Evolutionary conservation across 2,329 filamentous ascomycete species (phyloP).

Genomic region (Knufia petricola): DNA sequence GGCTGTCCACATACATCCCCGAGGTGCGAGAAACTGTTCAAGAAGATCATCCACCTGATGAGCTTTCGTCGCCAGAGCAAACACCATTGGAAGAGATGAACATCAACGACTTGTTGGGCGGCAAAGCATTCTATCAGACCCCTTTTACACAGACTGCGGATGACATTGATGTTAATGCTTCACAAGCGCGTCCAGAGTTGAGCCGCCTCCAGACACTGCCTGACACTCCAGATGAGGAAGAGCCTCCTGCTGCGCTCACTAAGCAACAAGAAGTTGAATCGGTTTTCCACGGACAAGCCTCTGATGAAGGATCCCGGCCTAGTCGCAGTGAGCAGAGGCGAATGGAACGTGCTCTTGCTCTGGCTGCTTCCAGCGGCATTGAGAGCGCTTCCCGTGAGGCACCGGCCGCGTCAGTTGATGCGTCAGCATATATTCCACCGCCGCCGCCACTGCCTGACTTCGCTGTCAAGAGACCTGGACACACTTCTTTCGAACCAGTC

Average conservation of each 20-base stretch:
- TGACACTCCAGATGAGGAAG: not conserved
- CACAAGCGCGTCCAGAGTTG: not conserved
- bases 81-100: not conserved
- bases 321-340: conserved; percentile 14
- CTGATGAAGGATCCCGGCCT: not conserved
- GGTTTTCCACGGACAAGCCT: not conserved
- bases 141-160: conserved; percentile 43
- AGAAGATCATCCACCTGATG: conserved; percentile 3
- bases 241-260: not conserved
- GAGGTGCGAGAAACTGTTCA: not conserved
- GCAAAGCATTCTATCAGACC: conserved; percentile 38
- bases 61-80: not conserved
- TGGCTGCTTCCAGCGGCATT: conserved; percentile 7
- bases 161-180: conserved; percentile 29
- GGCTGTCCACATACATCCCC: not conserved
- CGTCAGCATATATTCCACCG: not conserved
- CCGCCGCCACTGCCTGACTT: not conserved
- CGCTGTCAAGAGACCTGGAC: too few relatives aligned
- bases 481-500: not conserved
- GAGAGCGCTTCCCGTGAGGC: not conserved
- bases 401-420: not conserved
- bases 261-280: not conserved
- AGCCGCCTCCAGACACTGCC: not conserved
- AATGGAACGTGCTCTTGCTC: conserved; percentile 15
- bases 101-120: conserved; percentile 34